Evolutionary conservation across 2,329 filamentous ascomycete species (phyloP), one percentile per base, ranked within the genome.

Genomic region (Endoconidiophora polonica): DNA sequence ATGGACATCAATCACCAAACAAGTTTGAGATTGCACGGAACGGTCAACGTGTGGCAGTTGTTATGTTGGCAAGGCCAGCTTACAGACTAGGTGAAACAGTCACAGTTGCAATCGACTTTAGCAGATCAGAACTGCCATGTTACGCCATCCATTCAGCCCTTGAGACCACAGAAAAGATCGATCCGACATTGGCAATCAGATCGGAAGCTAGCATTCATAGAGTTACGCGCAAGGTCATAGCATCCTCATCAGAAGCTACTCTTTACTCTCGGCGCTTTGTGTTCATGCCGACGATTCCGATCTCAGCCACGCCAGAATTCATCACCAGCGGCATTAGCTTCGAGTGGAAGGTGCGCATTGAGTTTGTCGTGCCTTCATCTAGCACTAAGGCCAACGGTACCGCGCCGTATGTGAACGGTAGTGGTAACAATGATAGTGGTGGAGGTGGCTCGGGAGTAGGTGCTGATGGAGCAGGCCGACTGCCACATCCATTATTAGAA

Each of bases 11-110:
- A 58, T 88, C 84, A 60, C 77, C 82, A n/a, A 95, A 94, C 59
- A 80, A 87, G 38, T 98, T 96, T 62, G 88, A 94, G 61, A 96
- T 98, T 61, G 82, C 90, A 10, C 83, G 90, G 12, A 88, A 87
- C 59, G 88, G 88, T n/a, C 80, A 81, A 50, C 81, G 81, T n/a
- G 88, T 98, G 10, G 90, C 85, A 2, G 86, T 93, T 4, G 77
- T 98, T 50, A 87, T 88, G 65, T 74, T 98, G 29, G 83, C 88
- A 4, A 79, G 91, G 7, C 86, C 91, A 0, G 80, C 88, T 0
- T 95, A 93, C 66, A 76, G 88, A 42, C 71, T 98, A 1, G 91
- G 91, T 52, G 91, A 98, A 63, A 80, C 82, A 0, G 78, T 96
- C 42, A 85, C 79, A 10, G 81, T 86, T 57, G 83, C 80, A 0